phyloP scores from a whole-genome alignment of 495 filamentous ascomycete species.

The Aspergillus mulundensis region DNA sequence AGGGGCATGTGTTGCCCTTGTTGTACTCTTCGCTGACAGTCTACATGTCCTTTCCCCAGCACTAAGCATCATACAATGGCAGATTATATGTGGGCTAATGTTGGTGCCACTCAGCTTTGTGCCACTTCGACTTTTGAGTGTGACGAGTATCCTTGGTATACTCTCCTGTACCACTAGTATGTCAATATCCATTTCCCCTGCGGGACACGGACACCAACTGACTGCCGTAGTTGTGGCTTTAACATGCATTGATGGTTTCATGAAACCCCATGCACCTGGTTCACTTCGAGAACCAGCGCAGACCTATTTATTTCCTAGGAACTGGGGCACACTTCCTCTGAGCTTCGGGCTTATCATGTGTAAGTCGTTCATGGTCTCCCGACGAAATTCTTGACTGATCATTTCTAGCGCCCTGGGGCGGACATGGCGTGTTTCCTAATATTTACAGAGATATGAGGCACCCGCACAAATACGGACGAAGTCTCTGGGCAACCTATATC shows the following conservation, averaged over 20 bases:
- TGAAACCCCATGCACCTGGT: conserved; percentile 76
- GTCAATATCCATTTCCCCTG: conserved; percentile 26
- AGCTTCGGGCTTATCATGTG: conserved; percentile 94
- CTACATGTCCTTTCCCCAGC: conserved; percentile 74
- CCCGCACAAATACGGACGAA: conserved; percentile 75
- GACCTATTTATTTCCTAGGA: conserved; percentile 69
- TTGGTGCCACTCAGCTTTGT: conserved; percentile 82
- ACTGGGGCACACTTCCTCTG: conserved; percentile 87
- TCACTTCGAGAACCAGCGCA: conserved; percentile 78
- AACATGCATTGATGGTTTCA: conserved; percentile 76
- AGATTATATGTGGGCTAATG: conserved; percentile 76
- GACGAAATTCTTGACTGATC: background rate
- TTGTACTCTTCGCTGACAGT: conserved; percentile 91
- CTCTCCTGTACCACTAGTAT: conserved; percentile 80
- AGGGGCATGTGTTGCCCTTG: conserved; percentile 83
- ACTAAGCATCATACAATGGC: conserved; percentile 71
- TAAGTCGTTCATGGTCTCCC: conserved; percentile 31
- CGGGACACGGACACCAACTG: conserved; percentile 1
- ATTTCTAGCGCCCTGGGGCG: conserved; percentile 75
- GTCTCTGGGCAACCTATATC: conserved; percentile 75
- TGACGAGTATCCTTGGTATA: conserved; percentile 88
- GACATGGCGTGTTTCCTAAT: conserved; percentile 92
- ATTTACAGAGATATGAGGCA: conserved; percentile 98
- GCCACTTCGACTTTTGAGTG: conserved; percentile 78
- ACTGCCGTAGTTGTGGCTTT: conserved; percentile 64